Evolutionary conservation across 2,329 filamentous ascomycete species (phyloP).

Genomic region (Aspergillus unguis): DNA sequence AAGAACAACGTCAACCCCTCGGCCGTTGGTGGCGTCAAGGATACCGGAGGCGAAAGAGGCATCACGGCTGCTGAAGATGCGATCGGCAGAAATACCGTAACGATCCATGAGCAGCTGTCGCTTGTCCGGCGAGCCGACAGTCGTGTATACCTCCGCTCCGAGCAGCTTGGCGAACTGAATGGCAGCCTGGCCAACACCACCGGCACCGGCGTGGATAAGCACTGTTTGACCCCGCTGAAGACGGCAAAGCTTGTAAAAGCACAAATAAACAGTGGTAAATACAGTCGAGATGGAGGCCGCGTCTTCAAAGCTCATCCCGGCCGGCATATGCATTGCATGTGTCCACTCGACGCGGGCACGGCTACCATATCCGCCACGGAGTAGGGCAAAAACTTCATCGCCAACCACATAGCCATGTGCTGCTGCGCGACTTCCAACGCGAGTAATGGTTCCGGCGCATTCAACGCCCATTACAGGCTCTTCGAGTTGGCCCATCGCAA

Average conservation of each 20-base stretch:
- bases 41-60: conserved; percentile 21
- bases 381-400: not conserved
- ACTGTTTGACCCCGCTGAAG: conserved; percentile 3
- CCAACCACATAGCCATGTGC: not conserved
- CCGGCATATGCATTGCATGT: not conserved
- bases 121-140: conserved; percentile 25
- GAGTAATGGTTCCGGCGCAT: conserved; percentile 25
- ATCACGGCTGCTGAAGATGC: conserved; percentile 27
- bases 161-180: conserved; percentile 25
- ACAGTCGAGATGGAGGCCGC: not conserved
- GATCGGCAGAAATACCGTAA: conserved; percentile 22
- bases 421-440: not conserved
- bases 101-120: conserved; percentile 21
- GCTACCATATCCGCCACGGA: not conserved
- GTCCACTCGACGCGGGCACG: not conserved
- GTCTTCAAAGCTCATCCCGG: not conserved
- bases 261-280: not conserved
- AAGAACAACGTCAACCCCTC: conserved; percentile 27
- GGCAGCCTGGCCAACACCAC: conserved; percentile 28
- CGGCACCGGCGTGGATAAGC: conserved; percentile 28
- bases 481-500: conserved; percentile 22
- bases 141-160: conserved; percentile 25
- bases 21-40: conserved; percentile 15
- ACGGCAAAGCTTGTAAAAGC: not conserved
- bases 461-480: conserved; percentile 24